Conservation (phyloP, 164 flowering plant species). For the Malania oleifera region DNA sequence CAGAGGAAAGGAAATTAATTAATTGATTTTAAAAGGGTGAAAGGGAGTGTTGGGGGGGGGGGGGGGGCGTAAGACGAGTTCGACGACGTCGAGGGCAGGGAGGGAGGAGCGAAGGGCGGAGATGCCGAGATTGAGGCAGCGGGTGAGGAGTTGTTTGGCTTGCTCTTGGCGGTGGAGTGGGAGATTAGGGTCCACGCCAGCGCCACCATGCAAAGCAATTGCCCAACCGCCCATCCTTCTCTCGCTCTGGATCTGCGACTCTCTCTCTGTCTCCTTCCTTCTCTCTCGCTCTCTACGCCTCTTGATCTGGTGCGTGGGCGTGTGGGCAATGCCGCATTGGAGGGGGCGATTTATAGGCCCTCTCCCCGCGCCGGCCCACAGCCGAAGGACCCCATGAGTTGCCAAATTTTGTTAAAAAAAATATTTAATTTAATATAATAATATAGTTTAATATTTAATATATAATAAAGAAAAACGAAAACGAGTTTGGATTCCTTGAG, state of each 20-base stretch:
- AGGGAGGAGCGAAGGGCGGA: slow-evolving; percentile 65
- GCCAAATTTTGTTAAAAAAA: slow-evolving; percentile 7
- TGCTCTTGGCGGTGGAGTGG: slow-evolving; percentile 70
- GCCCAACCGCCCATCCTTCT: slow-evolving; percentile 80
- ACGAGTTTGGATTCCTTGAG: too few relatives aligned
- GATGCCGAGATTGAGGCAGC: slow-evolving; percentile 79
- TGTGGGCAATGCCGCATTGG: background rate
- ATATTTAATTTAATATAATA: too few relatives aligned
- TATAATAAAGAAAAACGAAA: too few relatives aligned
- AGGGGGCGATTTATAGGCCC: slow-evolving; percentile 8
- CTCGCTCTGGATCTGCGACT: slow-evolving; percentile 7
- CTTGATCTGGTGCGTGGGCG: background rate
- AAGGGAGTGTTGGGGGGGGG: background rate
- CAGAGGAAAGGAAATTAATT: too few relatives aligned
- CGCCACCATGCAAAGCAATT: slow-evolving; percentile 96
- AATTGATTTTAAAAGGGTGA: too few relatives aligned
- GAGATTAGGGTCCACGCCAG: slow-evolving; percentile 92
- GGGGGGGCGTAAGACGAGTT: slow-evolving; percentile 63
- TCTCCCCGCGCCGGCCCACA: too few relatives aligned
- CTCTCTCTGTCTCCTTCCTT: slow-evolving; percentile 8
- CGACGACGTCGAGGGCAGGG: slow-evolving; percentile 89
- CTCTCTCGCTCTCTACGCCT: slow-evolving; percentile 9
- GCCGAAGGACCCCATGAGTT: slow-evolving; percentile 7
- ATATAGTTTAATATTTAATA: too few relatives aligned
- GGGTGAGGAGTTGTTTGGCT: slow-evolving; percentile 72